Evolutionary conservation across 2,329 filamentous ascomycete genomes (phyloP), one percentile per base, ranked within the genome.

Genomic region (Mycogone perniciosa): DNA sequence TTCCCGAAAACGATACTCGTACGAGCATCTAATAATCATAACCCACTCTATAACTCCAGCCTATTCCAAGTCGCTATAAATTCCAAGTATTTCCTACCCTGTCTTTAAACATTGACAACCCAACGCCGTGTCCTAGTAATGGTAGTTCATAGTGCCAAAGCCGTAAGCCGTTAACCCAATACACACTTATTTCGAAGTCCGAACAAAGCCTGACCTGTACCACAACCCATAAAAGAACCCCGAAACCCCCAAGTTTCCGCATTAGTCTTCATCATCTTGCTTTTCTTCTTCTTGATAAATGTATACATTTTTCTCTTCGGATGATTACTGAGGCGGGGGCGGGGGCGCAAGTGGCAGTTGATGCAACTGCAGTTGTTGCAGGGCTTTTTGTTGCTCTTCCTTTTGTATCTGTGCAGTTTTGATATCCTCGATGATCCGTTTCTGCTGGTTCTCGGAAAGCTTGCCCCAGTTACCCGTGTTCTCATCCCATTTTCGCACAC

Each of bases 401-500:
- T 30, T 45, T 31, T 46, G 48, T 11, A 26, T 1, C 10, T 46
- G 39, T 26, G 38, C 51, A 31, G 45, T 46, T 34, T 49, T 44
- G 11, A 46, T 46, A 31, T 71, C 64, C 31, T 73, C 69, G 5
- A 75, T 65, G 39, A 71, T 65, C 54, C 72, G 71, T 48, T 77
- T 76, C 64, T 84, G 78, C 58, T 86, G 81, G 44, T 82, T 79
- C 6, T 78, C 74, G 0, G 77, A 65, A 5, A 86, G 67, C 29
- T 71, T 71, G 5, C 81, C 76, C 64, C 83, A 88, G 20, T 74
- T 75, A 2, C 76, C 79, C 0, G 79, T 80, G 58, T 86, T 77
- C 56, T 76, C 74, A 56, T 88, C 84, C 84, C 84, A 88, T 57
- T 76, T 69, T 29, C 69, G 71, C 8, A 88, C 81, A 58, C 85